Conservation (phyloP, 1,139 yeast species). For the Saccharomycopsis crataegensis region DNA sequence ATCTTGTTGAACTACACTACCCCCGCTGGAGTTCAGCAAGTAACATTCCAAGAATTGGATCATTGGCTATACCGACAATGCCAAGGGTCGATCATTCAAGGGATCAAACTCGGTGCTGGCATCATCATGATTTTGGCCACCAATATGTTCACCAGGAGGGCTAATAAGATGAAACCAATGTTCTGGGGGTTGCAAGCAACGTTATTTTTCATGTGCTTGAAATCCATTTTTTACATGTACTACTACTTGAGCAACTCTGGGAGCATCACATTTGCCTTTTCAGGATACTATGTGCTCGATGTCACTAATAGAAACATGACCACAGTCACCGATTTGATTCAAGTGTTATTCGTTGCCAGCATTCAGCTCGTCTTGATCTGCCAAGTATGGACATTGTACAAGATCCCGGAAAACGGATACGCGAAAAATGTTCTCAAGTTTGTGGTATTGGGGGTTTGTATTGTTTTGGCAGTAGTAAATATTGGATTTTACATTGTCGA, state of each 20-base stretch:
- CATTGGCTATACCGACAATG: conserved; percentile 26
- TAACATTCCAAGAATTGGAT: conserved; percentile 34
- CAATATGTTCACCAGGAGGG: conserved; percentile 37
- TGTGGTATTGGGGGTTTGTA: conserved; percentile 18
- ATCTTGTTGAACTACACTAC: conserved; percentile 24
- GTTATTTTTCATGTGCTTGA: conserved; percentile 46
- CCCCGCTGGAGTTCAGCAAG: conserved; percentile 26
- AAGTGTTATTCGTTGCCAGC: conserved; percentile 48
- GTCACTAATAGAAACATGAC: conserved; percentile 34
- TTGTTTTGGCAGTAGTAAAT: conserved; percentile 38
- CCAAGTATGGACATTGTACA: conserved; percentile 54
- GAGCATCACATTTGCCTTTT: conserved; percentile 42
- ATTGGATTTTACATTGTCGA: conserved; percentile 32
- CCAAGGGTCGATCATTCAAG: conserved; percentile 34
- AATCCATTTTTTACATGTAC: conserved; percentile 49
- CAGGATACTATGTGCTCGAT: conserved; percentile 38
- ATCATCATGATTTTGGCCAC: conserved; percentile 32
- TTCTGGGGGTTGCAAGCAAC: conserved; percentile 51
- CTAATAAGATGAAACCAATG: conserved; percentile 59
- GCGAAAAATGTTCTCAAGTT: conserved; percentile 31
- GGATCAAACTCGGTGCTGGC: conserved; percentile 37
- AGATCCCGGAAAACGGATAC: conserved; percentile 32
- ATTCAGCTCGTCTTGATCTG: conserved; percentile 61
- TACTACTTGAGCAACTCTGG: conserved; percentile 48
- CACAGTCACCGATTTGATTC: conserved; percentile 53